Evolutionary conservation across 331 rosid genomes (phyloP), one percentile per base, ranked within the genome.

Genomic region (Malus hybrid): DNA sequence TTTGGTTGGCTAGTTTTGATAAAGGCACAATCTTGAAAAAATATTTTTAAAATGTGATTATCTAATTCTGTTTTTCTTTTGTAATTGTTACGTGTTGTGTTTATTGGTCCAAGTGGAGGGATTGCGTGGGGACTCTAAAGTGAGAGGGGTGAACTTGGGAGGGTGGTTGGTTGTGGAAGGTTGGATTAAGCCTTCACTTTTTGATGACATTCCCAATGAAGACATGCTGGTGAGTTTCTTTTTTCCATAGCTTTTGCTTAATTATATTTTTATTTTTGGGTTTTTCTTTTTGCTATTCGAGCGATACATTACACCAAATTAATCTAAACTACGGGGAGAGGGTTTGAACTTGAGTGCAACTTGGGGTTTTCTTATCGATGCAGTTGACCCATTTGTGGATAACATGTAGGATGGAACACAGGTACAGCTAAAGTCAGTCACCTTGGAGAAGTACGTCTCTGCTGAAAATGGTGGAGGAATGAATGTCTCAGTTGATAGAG

Each of bases 161-260:
- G 97, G 98, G 48, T 93, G 96, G 97, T 80, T 93, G 85, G 96
- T 91, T 9, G 81, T 91, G 72, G 96, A 93, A 87, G 98, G 97
- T 75, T 93, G 98, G 98, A 93, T 93, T 70, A 89, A 93, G 84
- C 44, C 44, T 2, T 39, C 44, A 39, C 44, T 39, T 39, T 39
- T 39, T 39, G 44, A 39, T 39, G 44, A 39, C 44, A 39, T 39
- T 39, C 44, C 44, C 44, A 39, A 39, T 39, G 44, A 39, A 39
- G 44, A 39, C 44, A 9, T 39, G 44, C 44, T 39, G 44, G 44
- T 39, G 44, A 39, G 44, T 39, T 39, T 39, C 44, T 39, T 39
- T 39, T 39, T 36, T 39, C 4, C 12, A 39, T 12, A 39, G 44
- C 44, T 39, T 39, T 39, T 39, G 44, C 44, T 39, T 9, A 39